Conservation (phyloP, 305 asterid species). For the Fraxinus ornus region DNA sequence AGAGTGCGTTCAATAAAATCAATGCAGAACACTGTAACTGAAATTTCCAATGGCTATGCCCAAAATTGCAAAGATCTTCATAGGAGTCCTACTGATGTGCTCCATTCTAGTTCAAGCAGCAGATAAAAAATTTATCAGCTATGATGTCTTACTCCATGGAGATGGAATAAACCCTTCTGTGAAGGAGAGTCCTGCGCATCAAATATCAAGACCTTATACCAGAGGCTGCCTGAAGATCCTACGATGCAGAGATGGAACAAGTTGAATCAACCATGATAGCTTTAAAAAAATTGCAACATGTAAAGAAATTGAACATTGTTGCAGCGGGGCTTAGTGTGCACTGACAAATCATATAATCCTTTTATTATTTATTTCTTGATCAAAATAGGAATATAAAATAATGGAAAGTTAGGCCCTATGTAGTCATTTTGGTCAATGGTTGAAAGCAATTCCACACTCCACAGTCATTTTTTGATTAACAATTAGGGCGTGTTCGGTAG, state of each 20-base stretch:
- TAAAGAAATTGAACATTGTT: not conserved
- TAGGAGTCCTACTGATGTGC: not conserved
- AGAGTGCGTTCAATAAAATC: not conserved
- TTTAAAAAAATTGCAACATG: not conserved
- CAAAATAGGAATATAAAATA: not conserved
- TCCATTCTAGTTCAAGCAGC: not conserved
- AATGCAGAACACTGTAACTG: not conserved
- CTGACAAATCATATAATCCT: not conserved
- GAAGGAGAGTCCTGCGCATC: not conserved
- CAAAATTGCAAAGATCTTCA: not conserved
- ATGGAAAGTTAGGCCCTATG: not conserved
- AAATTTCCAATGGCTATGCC: not conserved
- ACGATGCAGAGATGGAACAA: not conserved
- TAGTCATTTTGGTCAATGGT: not conserved
- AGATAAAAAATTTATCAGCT: not conserved
- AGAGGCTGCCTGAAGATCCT: slow-evolving; percentile 10
- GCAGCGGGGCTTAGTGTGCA: not conserved
- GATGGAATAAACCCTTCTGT: not conserved
- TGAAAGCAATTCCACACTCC: not conserved
- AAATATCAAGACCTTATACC: not conserved
- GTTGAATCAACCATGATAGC: not conserved
- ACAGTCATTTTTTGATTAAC: not conserved
- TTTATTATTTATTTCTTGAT: not conserved
- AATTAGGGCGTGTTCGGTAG: no score
- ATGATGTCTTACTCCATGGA: not conserved